Conservation (phyloP, 106 monocot genomes). For the Gastrodia elata region DNA sequence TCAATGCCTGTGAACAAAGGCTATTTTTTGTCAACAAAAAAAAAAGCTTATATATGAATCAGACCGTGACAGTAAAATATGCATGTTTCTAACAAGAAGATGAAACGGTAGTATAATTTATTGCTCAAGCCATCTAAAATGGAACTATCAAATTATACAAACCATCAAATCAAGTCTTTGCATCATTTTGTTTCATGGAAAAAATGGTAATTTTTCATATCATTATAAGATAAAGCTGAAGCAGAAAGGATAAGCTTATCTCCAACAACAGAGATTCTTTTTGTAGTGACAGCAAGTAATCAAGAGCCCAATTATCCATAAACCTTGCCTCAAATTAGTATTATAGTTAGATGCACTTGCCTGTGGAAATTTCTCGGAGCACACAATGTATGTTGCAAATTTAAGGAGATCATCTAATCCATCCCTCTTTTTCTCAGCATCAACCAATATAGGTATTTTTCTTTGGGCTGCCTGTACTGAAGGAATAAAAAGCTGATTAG, state of each 20-base stretch:
- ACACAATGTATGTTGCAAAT: slow-evolving; percentile 73
- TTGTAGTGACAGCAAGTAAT: background rate
- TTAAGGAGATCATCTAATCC: slow-evolving; percentile 78
- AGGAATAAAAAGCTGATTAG: slow-evolving; percentile 16
- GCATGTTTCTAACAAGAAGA: background rate
- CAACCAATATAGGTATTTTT: slow-evolving; percentile 84
- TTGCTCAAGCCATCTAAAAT: background rate
- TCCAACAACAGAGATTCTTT: background rate
- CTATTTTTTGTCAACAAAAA: background rate
- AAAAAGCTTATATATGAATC: background rate
- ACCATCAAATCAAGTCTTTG: background rate
- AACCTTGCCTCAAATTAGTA: background rate
- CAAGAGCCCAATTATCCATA: background rate
- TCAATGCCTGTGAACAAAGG: too few species aligned
- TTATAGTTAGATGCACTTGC: slow-evolving; percentile 4
- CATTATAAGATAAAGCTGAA: background rate
- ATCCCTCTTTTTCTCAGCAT: slow-evolving; percentile 77
- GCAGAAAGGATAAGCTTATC: background rate
- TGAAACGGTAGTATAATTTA: background rate
- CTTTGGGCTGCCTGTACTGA: slow-evolving; percentile 76
- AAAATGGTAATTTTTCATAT: background rate
- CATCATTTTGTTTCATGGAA: background rate
- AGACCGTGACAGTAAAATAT: background rate
- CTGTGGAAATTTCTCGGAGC: slow-evolving; percentile 87
- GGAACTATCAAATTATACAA: background rate